These are phyloP conservation scores for Rickenella mellea DNA, from an alignment of 768 basidiomycete species.

Conservation along the genomic window DNA sequence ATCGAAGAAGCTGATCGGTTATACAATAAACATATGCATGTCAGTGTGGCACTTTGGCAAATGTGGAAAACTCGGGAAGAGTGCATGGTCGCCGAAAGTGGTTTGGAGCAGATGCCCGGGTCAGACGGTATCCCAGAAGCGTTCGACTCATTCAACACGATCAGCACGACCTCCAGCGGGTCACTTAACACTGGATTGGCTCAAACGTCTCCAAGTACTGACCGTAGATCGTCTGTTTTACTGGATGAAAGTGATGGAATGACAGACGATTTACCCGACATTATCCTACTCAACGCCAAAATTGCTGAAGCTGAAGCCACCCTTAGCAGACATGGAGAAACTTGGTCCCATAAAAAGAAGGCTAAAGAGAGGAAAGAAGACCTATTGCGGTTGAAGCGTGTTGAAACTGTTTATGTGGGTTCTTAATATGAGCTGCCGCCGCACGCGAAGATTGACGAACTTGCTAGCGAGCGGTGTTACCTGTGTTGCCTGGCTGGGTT, in stretches of 20 bases:
- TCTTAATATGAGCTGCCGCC: conserved; percentile 1
- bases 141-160: conserved; percentile 8
- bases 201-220: too few relatives aligned
- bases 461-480: conserved; percentile 68
- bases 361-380: conserved; percentile 68
- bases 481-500: conserved; percentile 82
- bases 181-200: not conserved
- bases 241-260: conserved; percentile 31
- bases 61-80: conserved; percentile 96
- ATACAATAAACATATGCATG: conserved; percentile 83
- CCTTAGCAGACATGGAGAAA: conserved; percentile 30
- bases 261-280: conserved; percentile 60
- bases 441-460: not conserved
- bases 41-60: conserved; percentile 81
- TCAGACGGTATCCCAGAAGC: conserved; percentile 48
- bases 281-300: conserved; percentile 62
- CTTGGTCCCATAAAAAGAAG: conserved; percentile 42
- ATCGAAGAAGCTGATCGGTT: conserved; percentile 93
- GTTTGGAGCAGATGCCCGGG: conserved; percentile 72
- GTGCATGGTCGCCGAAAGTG: conserved; percentile 89
- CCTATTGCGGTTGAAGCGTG: conserved; percentile 76
- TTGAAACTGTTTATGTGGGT: conserved; percentile 89
- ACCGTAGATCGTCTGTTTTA: not conserved
- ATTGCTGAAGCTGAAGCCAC: conserved; percentile 55
- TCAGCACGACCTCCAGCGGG: not conserved